Conservation (phyloP, 345 rosid genomes). For the Eucalyptus curtisii region DNA sequence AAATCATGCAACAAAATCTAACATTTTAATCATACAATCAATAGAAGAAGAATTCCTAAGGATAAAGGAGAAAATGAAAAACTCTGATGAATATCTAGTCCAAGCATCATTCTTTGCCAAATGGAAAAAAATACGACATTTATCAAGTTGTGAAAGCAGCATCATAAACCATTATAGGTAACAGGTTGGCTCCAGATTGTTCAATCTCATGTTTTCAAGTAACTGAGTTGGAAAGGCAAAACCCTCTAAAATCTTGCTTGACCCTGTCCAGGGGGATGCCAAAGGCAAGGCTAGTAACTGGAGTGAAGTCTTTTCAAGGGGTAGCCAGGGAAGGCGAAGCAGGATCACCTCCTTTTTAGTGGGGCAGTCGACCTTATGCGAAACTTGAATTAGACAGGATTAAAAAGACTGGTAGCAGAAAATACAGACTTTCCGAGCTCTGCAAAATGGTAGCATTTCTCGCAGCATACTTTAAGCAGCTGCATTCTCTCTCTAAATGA, state of each 20-base stretch:
- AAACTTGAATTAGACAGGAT: background rate
- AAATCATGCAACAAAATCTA: background rate
- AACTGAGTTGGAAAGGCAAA: background rate
- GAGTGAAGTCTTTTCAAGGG: background rate
- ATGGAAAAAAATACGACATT: background rate
- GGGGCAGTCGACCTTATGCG: background rate
- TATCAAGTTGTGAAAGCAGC: background rate
- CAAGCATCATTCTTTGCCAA: background rate
- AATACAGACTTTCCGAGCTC: background rate
- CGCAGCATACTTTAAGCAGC: background rate
- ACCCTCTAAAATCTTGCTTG: background rate
- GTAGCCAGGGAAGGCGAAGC: background rate
- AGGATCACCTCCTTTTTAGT: background rate
- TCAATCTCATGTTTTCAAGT: background rate
- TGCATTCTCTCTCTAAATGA: background rate
- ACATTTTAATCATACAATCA: background rate
- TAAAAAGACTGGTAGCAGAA: background rate
- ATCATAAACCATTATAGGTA: background rate
- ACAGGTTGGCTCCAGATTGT: background rate
- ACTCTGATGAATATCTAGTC: background rate
- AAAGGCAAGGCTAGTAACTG: background rate
- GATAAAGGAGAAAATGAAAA: background rate
- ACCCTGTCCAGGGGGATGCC: background rate
- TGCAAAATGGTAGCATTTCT: background rate
- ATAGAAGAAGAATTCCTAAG: background rate